Evolutionary conservation across 495 filamentous ascomycete genomes (phyloP), one percentile per base, ranked within the genome.

Genomic region (Talaromyces ruber): DNA sequence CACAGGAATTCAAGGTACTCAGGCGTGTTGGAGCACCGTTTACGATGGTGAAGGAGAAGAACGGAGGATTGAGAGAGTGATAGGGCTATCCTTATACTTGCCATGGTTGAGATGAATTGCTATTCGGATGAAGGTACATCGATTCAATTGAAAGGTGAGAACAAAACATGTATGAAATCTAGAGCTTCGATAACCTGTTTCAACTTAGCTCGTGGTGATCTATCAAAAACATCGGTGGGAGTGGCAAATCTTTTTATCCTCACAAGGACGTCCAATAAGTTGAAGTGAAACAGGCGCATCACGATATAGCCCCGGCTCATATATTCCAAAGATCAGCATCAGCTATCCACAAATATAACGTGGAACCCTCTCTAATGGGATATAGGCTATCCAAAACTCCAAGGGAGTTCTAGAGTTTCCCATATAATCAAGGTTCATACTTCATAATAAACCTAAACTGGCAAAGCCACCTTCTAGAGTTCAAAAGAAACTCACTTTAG

Each of bases 161-260:
- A 56, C 6, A 9, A 56, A 29, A 56, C 53, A 53, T 53, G 50
- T 22, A 56, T 56, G 22, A 54, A 29, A 14, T 54, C 52, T 26
- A 54, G 52, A 54, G 52, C 24, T 28, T 29, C 22, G 4, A 54
- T n/a, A n/a, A 29, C 5, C 52, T 30, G 22, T 4, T 55, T 28
- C 26, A 16, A 14, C 21, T 54, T 54, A 54, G 24, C 24, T 29
- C 5, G 9, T 4, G 2, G 24, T 54, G 4, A 54, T 6, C 45
- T 21, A 51, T 24, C 8, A 28, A 28, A 54, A 6, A 3, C 3
- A 7, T 16, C 2, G 21, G 4, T 28, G 12, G 22, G 5, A 57
- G n/a, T 34, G 54, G 22, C 5, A 34, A 12, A 74, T 68, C 68
- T 81, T 81, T 67, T 81, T 74, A 58, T 79, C 76, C 26, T 79